Conservation (phyloP, 306 rosid genomes). For the Corylus avellana region DNA sequence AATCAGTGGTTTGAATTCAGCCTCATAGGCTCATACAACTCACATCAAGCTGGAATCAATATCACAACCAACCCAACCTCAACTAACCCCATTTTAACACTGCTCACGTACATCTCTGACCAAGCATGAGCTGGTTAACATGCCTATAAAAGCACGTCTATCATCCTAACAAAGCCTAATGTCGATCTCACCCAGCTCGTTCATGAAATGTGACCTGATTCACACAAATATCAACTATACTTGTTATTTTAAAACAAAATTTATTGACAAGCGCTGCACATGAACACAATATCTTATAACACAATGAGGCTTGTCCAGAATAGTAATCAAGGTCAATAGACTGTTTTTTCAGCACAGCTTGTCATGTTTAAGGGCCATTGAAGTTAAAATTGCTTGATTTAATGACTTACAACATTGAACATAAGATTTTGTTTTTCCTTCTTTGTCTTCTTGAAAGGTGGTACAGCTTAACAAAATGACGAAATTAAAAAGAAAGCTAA, state of each 20-base stretch:
- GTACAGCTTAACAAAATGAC: neutral
- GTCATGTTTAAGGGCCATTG: neutral
- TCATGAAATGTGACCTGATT: neutral
- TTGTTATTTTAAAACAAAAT: neutral
- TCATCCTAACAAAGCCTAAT: neutral
- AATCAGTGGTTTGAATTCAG: neutral
- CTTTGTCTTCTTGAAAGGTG: neutral
- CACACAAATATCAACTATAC: neutral
- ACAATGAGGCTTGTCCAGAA: neutral
- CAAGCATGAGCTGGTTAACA: neutral
- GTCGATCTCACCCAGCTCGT: neutral
- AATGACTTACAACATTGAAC: neutral
- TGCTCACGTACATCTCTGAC: neutral
- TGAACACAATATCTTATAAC: neutral
- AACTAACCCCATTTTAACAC: neutral
- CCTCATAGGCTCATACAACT: neutral
- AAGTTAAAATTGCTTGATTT: too few species aligned
- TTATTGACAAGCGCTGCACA: neutral
- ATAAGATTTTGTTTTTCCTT: neutral
- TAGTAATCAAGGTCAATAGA: neutral
- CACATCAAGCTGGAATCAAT: constrained; percentile 3
- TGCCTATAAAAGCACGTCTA: neutral
- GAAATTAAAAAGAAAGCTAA: neutral
- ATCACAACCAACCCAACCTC: neutral
- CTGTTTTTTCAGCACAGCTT: neutral